Evolutionary conservation across 441 rosid species (phyloP).

Genomic region (Gossypium schwendimanii): DNA sequence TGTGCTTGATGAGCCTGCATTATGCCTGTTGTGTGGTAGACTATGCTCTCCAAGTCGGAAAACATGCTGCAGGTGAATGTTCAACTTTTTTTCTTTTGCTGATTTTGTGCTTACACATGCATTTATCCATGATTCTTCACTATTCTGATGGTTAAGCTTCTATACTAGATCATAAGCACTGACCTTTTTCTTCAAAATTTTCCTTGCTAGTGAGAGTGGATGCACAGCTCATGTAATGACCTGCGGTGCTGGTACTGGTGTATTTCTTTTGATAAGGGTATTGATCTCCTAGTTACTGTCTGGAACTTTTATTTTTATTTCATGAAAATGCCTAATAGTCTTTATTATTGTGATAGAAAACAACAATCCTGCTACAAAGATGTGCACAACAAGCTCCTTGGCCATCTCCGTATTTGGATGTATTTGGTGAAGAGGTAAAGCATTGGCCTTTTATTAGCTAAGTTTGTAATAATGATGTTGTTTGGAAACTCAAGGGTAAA

Average conservation of each 20-base stretch:
- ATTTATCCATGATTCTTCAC: background rate
- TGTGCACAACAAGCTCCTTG: conserved; percentile 80
- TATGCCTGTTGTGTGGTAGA: conserved; percentile 91
- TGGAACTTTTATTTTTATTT: background rate
- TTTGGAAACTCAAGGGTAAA: background rate
- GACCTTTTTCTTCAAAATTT: background rate
- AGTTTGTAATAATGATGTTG: background rate
- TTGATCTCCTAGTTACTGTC: background rate
- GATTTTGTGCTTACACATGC: conserved; percentile 5
- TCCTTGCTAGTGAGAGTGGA: conserved; percentile 49
- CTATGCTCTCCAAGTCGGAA: conserved; percentile 74
- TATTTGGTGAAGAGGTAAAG: conserved; percentile 94
- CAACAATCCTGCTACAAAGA: conserved; percentile 80
- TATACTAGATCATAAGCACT: background rate
- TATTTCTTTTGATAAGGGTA: conserved; percentile 85
- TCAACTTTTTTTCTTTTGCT: conserved; percentile 15
- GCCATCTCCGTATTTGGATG: conserved; percentile 95
- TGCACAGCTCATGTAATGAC: conserved; percentile 65
- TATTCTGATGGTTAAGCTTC: background rate
- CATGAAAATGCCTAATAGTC: conserved; percentile 12
- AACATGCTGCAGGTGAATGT: conserved; percentile 76
- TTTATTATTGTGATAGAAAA: conserved; percentile 46
- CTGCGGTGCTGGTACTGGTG: conserved; percentile 89
- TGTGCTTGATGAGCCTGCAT: conserved; percentile 59
- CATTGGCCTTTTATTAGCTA: background rate